Base-by-base conservation (phyloP, 2,329 filamentous ascomycete species). In the Gaeumannomyces tritici region DNA sequence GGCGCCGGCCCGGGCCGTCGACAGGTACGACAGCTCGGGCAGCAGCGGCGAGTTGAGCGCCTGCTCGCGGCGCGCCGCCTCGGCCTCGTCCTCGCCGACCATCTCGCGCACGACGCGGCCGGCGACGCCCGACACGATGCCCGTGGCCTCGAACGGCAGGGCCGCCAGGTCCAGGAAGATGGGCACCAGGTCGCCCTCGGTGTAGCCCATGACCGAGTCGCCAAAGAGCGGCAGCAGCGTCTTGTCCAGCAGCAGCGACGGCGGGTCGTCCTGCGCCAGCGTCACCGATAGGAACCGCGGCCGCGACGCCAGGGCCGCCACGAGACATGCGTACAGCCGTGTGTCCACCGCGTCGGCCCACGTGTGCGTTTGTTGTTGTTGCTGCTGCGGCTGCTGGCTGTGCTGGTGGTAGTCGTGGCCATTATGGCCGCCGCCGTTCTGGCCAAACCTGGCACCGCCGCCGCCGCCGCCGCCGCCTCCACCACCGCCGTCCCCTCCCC, bases 41-140 rank as follows among this genome's bases (percentile, higher is more conserved):
- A 75, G 80, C 33, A 35, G 33, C 33, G 33, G 33, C 33, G 33
- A 35, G 33, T 35, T 18, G 13, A 35, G 33, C 33, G 13, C 33
- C 33, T 35, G 33, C 33, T 35, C 13, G 13, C 18, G 33, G 12
- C 13, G 33, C 9, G 33, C 33, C 4, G 13, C 33, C 12, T 2
- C 33, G 11, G 4, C 33, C 33, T 35, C 33, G 64, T 78, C 76
- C 42, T 73, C 72, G 67, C 77, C 77, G 62, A 80, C 75, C 73
- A 91, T 87, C 57, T 90, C 89, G 60, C 89, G 85, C 0, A 92
- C 89, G 31, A 98, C 79, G 62, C 87, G 83, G 29, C 92, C 91
- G 0, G 93, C 93, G 2, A 99, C 91, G 31, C 95, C 93, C 68
- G 93, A 97, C 4, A 99, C 91, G 63, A 99, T 97, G 27, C 93